Evolutionary conservation across 495 filamentous ascomycete species (phyloP), one percentile per base, ranked within the genome.

Genomic region (Hypoxylon cercidicola): DNA sequence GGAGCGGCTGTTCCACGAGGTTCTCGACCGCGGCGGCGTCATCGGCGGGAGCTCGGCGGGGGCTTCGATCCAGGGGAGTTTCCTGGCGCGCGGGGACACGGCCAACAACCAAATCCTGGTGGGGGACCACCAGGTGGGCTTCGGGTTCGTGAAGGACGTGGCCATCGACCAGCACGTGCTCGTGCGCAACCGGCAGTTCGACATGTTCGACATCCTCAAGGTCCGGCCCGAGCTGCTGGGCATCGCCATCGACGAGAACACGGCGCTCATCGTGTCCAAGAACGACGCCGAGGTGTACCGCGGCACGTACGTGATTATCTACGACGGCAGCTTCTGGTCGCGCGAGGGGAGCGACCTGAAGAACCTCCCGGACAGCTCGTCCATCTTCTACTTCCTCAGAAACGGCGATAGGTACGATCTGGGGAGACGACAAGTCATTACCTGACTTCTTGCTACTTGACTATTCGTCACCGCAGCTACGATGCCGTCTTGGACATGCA

Each of bases 101-200:
- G 48, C 54, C 25, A 68, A 60, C 49, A 75, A 75, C 45, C 64
- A 67, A 40, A 53, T 75, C 35, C 48, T 72, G 2, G 69, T 75
- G 16, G 73, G 73, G 10, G 73, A 75, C 30, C 73, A 75, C 41
- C 66, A 66, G 20, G 69, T 72, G 0, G 73, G 73, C 8, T 75
- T 75, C 30, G 73, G 71, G 0, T 75, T 72, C 51, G 30, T 75
- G 4, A 69, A 68, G 25, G 51, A 72, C 48, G 67, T 62, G 12
- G 73, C 73, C 16, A 72, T 75, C 39, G 73, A 75, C 48, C 73
- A 75, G 52, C 73, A 75, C 50, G 67, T 75, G 16, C 65, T 75
- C 2, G 73, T 69, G 44, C 73, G 73, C 25, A 56, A 53, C 45
- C 71, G 73, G 12, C 68, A 71, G 30, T 75, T 74, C 60, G 73